Evolutionary conservation across 73 alveolate genomes (phyloP).

Genomic region (Stentor coeruleus): DNA sequence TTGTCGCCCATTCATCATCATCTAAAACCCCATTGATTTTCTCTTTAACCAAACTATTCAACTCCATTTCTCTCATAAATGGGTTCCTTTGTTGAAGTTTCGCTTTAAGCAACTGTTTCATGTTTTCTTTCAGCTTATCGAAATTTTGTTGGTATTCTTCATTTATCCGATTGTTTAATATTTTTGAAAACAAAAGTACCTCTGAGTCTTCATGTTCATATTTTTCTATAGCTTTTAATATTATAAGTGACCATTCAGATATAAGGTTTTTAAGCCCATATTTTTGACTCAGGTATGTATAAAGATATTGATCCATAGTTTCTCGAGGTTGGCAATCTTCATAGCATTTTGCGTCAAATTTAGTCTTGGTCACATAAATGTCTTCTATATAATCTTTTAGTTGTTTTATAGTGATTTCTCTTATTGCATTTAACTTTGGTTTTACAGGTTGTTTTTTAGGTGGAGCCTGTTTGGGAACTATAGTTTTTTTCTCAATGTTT

Average conservation of each 20-base stretch:
- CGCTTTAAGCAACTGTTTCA: constrained; percentile 64
- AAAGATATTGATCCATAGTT: constrained; percentile 94
- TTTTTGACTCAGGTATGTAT: constrained; percentile 87
- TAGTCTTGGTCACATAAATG: constrained; percentile 76
- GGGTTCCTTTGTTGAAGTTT: constrained; percentile 71
- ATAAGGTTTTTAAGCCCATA: constrained; percentile 92
- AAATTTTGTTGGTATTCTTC: constrained; percentile 89
- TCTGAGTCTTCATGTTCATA: constrained; percentile 85
- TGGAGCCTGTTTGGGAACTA: no score
- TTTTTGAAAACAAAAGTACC: constrained; percentile 90
- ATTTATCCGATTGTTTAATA: constrained; percentile 91
- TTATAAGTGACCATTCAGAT: constrained; percentile 78
- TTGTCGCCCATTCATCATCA: neutral
- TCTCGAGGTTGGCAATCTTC: constrained; percentile 90
- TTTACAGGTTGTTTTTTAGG: no score
- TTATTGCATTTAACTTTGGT: no score
- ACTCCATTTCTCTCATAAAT: constrained; percentile 74
- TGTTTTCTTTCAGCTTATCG: constrained; percentile 86
- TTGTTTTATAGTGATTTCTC: constrained; percentile 64
- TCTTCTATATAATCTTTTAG: constrained; percentile 80
- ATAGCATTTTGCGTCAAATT: constrained; percentile 81
- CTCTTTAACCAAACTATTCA: neutral
- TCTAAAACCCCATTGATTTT: neutral
- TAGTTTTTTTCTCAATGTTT: no score
- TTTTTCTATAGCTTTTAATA: constrained; percentile 79